Evolutionary conservation across 257 asterid species (phyloP), one percentile per base, ranked within the genome.

Genomic region (Solanum tarijense): DNA sequence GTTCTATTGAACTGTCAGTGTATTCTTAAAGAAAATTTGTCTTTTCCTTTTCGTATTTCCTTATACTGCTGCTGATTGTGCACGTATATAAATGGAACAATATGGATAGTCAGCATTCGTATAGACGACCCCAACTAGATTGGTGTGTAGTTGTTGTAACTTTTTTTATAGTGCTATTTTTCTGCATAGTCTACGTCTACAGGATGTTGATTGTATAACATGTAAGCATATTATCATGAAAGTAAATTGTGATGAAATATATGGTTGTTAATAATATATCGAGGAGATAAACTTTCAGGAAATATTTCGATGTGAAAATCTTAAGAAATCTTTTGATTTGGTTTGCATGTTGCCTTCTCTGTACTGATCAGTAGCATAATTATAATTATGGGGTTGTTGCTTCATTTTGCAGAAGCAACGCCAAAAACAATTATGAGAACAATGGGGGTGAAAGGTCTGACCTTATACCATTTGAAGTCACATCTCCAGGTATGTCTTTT

Each of bases 391-490:
- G n/a, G 31, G 32, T 65, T 2, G 71, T 62, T 65, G 72, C 72
- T 87, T 85, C 83, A 71, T 86, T 78, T 88, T 91, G 88, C 97
- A 96, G 99, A 96, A 90, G 99, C 99, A 86, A 96, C 99, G 16
- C 99, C 99, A 5, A 96, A 95, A 93, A 89, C 95, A 48, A 94
- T 96, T 55, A 76, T 94, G 94, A 95, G 98, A 92, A 93, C 98
- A 89, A 96, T 96, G 99, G 97, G 98, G 85, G 99, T 96, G 58
- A 96, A 95, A 90, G 99, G 99, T 90, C 93, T 96, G 91, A 96
- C 99, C 78, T 90, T 96, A 86, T 96, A 96, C 90, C 99, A 96
- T 90, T 92, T 96, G 92, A 96, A 96, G 95, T 96, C 99, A 34
- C 98, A 95, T 93, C 99, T 96, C 89, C 99, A 96, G 99, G 99